Percentiles rank a stretch among this genome's conserved stretches.
phyloP scores from a whole-genome alignment of 192 early-diverging fungal genomes.

The Coemansia sp. region DNA sequence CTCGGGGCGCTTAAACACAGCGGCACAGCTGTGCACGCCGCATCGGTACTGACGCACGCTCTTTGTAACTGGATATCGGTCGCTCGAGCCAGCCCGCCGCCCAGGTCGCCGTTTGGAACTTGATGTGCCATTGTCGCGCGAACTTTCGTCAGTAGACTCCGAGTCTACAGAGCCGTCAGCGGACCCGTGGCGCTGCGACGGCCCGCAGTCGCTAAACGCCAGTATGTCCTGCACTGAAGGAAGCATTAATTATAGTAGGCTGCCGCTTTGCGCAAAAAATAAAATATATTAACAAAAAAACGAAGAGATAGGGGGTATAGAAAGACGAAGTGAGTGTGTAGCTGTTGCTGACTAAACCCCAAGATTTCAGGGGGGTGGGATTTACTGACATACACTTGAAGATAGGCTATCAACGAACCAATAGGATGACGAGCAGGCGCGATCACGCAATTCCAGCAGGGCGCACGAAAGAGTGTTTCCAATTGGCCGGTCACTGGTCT shows the following conservation, averaged over 20 bases:
- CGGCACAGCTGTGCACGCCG: slow-evolving; percentile 63
- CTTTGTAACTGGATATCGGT: slow-evolving; percentile 30
- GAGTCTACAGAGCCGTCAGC: neutral
- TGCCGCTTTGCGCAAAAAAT: slow-evolving; percentile 8
- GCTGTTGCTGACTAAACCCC: slow-evolving; percentile 1
- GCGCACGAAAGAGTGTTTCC: neutral
- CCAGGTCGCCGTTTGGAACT: slow-evolving; percentile 36
- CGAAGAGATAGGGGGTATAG: neutral
- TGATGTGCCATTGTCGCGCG: slow-evolving; percentile 3
- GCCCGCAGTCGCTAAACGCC: slow-evolving; percentile 24
- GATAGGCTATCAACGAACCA: slow-evolving; percentile 2
- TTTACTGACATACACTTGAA: neutral
- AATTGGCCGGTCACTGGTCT: neutral
- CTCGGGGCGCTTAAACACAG: slow-evolving; percentile 78
- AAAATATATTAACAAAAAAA: slow-evolving; percentile 8
- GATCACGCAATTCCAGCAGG: slow-evolving; percentile 27
- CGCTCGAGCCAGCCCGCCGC: slow-evolving; percentile 35
- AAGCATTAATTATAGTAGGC: slow-evolving; percentile 24
- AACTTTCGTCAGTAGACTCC: neutral
- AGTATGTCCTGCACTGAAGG: slow-evolving; percentile 52
- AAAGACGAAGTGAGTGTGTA: neutral
- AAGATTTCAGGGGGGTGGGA: slow-evolving; percentile 4
- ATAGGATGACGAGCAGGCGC: neutral
- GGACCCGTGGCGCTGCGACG: neutral
- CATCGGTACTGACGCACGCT: slow-evolving; percentile 60